Percentiles rank a stretch among this genome's conserved stretches.
Evolutionary conservation across 1,284 basidiomycete genomes (phyloP).

Genomic region (Microbotryum violaceum): DNA sequence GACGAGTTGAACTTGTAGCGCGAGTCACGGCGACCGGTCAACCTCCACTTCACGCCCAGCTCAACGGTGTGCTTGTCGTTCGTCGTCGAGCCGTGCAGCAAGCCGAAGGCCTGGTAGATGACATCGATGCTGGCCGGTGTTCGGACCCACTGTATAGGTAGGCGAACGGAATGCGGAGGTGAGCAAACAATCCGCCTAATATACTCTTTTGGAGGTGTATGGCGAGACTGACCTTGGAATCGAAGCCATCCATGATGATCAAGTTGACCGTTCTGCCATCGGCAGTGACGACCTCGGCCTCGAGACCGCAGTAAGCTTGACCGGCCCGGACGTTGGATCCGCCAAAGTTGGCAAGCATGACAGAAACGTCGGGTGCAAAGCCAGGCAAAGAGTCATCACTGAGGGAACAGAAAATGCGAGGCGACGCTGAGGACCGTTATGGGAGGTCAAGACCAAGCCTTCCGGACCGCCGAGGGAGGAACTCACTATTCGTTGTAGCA

Average conservation of each 20-base stretch:
- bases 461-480: too few relatives aligned
- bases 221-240: conserved; percentile 2
- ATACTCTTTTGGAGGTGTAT: too few relatives aligned
- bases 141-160: too few relatives aligned
- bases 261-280: conserved; percentile 9
- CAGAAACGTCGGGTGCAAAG: conserved; percentile 18
- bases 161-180: conserved; percentile 20
- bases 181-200: conserved; percentile 10
- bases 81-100: conserved; percentile 10
- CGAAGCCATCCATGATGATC: conserved; percentile 28
- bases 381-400: conserved; percentile 15
- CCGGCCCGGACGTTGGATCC: conserved; percentile 1
- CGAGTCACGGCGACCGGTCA: conserved; percentile 3
- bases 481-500: too few relatives aligned
- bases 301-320: conserved; percentile 6
- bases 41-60: conserved; percentile 2
- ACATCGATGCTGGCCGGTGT: too few relatives aligned
- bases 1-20: too few relatives aligned
- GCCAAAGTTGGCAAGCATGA: conserved; percentile 24
- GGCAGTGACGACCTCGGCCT: conserved; percentile 17
- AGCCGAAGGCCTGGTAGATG: background rate
- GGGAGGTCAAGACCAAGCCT: too few relatives aligned
- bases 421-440: too few relatives aligned
- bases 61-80: conserved; percentile 22
- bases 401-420: conserved; percentile 9